Evolutionary conservation across 441 rosid genomes (phyloP), one percentile per base, ranked within the genome.

Genomic region (Isatis lusitanica): DNA sequence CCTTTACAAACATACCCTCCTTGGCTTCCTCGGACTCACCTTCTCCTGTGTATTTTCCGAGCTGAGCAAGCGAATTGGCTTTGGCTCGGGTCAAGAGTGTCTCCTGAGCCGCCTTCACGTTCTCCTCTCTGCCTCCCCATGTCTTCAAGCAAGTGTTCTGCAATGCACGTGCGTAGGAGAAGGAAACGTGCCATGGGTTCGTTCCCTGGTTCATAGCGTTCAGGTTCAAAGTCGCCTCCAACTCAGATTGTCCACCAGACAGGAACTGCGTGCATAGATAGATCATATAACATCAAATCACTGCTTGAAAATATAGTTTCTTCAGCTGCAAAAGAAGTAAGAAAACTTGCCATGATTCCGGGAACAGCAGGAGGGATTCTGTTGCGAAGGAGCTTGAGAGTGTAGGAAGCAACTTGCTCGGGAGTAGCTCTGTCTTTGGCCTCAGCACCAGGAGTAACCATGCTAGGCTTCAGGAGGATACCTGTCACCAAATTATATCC

Each of bases 371-470:
- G 96, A 7, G 98, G 95, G 80, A 94, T 82, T 83, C 96, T 88
- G 62, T 83, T 79, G 61, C 78, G 79, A 53, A 94, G 92, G 78
- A 94, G 96, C 83, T 84, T 85, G 82, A 94, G 97, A 55, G 97
- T 94, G 93, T 90, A 91, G 1, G 87, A 86, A 28, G 97, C 86
- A 75, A 93, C 98, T 52, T 88, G 82, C 47, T 85, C 70, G 31
- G 97, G 97, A 18, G 87, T 86, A 58, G 94, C 96, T 79, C 39
- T 87, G 7, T 86, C 93, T 77, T 86, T 91, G 83, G 91, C 83
- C 79, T 90, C 98, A 35, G 94, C 98, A 5, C 98, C 98, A 5
- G 98, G 96, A 39, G 97, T 94, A 43, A 94, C 97, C 98, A 94
- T 94, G 85, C 96, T 94, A 6, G 98, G 98, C 87, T 94, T 94